Conservation (phyloP, 805 yeast genomes). For the Candida peoriensis region DNA sequence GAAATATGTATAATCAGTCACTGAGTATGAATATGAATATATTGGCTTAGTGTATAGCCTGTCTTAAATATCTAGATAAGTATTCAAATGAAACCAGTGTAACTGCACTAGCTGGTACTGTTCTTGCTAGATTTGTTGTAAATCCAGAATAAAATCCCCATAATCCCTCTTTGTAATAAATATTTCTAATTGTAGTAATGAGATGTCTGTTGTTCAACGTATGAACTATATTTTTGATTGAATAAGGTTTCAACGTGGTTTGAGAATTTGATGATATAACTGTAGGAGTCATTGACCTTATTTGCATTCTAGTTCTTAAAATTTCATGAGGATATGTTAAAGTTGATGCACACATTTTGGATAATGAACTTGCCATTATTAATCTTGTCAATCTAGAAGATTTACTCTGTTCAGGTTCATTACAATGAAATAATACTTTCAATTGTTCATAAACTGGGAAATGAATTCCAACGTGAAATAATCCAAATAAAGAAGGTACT, state of each 20-base stretch:
- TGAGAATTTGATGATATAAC: conserved; percentile 9
- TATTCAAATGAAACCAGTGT: conserved; percentile 90
- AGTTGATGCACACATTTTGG: conserved; percentile 85
- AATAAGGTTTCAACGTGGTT: conserved; percentile 12
- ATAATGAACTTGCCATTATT: conserved; percentile 65
- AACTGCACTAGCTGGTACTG: conserved; percentile 95
- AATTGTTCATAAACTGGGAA: conserved; percentile 89
- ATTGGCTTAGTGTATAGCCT: no score
- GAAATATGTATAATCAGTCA: no score
- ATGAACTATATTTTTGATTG: conserved; percentile 3
- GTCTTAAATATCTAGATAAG: conserved; percentile 30
- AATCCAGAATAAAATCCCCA: conserved; percentile 88
- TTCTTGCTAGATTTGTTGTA: conserved; percentile 76
- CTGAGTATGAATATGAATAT: no score
- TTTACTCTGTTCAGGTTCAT: conserved; percentile 19
- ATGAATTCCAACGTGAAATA: conserved; percentile 91
- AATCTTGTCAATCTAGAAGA: conserved; percentile 34
- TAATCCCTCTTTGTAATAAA: conserved; percentile 62
- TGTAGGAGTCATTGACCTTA: conserved; percentile 30
- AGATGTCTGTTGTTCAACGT: conserved; percentile 11
- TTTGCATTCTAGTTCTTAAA: conserved; percentile 83
- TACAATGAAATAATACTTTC: conserved; percentile 44
- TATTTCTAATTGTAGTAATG: conserved; percentile 18
- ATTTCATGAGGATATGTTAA: conserved; percentile 96
- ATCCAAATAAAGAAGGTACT: conserved; percentile 84